Base-by-base conservation (phyloP, 352 stramenopile species). In the Globisporangium canariense region DNA sequence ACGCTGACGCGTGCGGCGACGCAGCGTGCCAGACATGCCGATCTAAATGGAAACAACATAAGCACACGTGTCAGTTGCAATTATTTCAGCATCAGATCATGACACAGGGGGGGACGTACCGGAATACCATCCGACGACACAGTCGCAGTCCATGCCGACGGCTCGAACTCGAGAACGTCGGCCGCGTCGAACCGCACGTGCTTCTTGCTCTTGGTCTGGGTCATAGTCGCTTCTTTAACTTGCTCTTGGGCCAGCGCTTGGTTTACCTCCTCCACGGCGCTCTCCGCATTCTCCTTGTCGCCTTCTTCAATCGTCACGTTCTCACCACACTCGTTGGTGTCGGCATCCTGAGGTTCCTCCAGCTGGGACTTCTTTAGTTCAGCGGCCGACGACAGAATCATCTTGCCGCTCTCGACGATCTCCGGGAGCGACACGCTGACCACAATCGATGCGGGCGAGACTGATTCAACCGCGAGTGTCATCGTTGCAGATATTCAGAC, bases 141-240 rank as follows among this genome's bases (percentile, higher is more conserved):
- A 4, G 81, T 89, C 50, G 81, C 83, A n/a, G 83, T 92, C 79
- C 80, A 92, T 69, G 88, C 78, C 18, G 85, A 91, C 32, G 85
- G 85, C 60, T 94, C 85, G 47, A 94, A 94, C 74, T 94, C 85
- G 32, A 92, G 70, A 11, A 94, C 70, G 34, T 94, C 79, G 5
- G 78, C 81, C 16, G 72, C 61, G 16, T 85, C 70, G 60, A 94
- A 94, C 18, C 68, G 69, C 53, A 91, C 79, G 62, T 72, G 64
- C 64, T 83, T 83, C 43, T 71, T 68, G 64, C 58, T 74, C 20
- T 56, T 57, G 18, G 49, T 74, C 20, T 56, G 55, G 18, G 49
- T 60, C 38, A 28, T 53, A 30, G 11, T 9, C 4, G 46, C 3
- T 46, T 65, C 49, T n/a, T 57, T 30, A 47, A 20, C 41, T 14